Conservation (phyloP, 805 yeast species). For the Saturnispora sekii region DNA sequence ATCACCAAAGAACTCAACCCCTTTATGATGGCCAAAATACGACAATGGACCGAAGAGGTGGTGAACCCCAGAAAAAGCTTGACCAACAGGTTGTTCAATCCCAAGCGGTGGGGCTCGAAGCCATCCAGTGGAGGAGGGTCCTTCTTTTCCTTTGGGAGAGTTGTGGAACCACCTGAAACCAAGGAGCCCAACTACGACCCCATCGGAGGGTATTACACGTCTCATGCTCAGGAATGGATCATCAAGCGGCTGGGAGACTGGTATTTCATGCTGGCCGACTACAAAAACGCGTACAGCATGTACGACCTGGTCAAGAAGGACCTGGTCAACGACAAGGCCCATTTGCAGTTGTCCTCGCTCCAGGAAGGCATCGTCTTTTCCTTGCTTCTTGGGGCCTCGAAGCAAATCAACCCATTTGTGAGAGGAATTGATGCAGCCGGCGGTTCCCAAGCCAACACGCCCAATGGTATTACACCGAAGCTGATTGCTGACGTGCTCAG, state of each 20-base stretch:
- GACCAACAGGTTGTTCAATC: slow-evolving; percentile 57
- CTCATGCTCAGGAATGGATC: slow-evolving; percentile 58
- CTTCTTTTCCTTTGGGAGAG: slow-evolving; percentile 25
- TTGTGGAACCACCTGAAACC: background rate
- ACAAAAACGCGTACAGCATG: slow-evolving; percentile 69
- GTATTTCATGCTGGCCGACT: slow-evolving; percentile 86
- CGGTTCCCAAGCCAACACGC: no score
- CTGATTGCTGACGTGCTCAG: slow-evolving; percentile 44
- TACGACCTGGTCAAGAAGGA: slow-evolving; percentile 79
- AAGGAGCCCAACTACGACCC: slow-evolving; percentile 31
- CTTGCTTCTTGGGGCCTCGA: slow-evolving; percentile 47
- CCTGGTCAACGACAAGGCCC: slow-evolving; percentile 65
- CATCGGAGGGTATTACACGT: slow-evolving; percentile 48
- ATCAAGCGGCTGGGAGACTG: slow-evolving; percentile 84
- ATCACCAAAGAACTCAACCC: slow-evolving; percentile 52
- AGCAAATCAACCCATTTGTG: slow-evolving; percentile 36
- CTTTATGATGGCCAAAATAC: slow-evolving; percentile 75
- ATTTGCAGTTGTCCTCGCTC: slow-evolving; percentile 72
- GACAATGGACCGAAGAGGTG: slow-evolving; percentile 76
- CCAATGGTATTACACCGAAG: slow-evolving; percentile 27
- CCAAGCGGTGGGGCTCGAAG: slow-evolving; percentile 39
- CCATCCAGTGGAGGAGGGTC: slow-evolving; percentile 22
- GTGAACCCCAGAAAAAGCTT: slow-evolving; percentile 69
- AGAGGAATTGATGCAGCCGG: slow-evolving; percentile 15
- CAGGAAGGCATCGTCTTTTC: slow-evolving; percentile 83